Percentiles rank a stretch among this genome's conserved stretches.
Conservation (phyloP, 768 basidiomycete species). For the Xanthoconium stramineum region DNA sequence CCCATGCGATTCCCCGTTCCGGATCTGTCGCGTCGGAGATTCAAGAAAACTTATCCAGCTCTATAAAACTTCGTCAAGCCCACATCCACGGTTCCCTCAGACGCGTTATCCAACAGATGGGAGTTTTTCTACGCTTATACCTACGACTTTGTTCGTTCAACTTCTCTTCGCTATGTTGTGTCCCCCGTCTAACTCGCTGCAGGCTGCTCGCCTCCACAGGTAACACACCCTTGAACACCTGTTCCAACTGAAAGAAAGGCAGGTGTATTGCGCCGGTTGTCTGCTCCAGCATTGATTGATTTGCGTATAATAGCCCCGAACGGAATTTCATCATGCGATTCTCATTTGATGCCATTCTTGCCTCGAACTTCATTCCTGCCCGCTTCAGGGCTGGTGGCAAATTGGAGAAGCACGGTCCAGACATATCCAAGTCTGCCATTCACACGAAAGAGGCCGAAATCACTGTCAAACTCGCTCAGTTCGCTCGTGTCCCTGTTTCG, state of each 20-base stretch:
- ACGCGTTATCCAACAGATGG: conserved; percentile 33
- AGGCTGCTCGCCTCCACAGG: conserved; percentile 27
- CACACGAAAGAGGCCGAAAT: conserved; percentile 22
- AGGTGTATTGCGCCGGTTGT: neutral
- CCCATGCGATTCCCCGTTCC: conserved; percentile 19
- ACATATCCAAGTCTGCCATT: conserved; percentile 16
- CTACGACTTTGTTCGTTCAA: conserved; percentile 25
- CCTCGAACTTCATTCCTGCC: conserved; percentile 21
- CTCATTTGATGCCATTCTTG: conserved; percentile 17
- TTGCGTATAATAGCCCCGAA: conserved; percentile 5
- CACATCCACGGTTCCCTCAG: conserved; percentile 6
- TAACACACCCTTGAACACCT: conserved; percentile 29
- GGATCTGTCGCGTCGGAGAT: conserved; percentile 28
- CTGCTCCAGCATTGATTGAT: conserved; percentile 3
- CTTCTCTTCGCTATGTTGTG: neutral
- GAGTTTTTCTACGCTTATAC: conserved; percentile 30
- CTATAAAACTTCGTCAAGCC: conserved; percentile 18
- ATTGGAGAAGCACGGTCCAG: conserved; percentile 23
- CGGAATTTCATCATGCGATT: conserved; percentile 21
- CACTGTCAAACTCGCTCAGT: conserved; percentile 21
- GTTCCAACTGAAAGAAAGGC: conserved; percentile 15
- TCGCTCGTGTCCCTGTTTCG: conserved; percentile 24
- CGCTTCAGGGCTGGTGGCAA: conserved; percentile 15
- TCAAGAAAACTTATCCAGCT: conserved; percentile 8
- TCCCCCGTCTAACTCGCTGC: conserved; percentile 8